Conservation (phyloP, 768 basidiomycete genomes). For the Cystobasidium ongulense region DNA sequence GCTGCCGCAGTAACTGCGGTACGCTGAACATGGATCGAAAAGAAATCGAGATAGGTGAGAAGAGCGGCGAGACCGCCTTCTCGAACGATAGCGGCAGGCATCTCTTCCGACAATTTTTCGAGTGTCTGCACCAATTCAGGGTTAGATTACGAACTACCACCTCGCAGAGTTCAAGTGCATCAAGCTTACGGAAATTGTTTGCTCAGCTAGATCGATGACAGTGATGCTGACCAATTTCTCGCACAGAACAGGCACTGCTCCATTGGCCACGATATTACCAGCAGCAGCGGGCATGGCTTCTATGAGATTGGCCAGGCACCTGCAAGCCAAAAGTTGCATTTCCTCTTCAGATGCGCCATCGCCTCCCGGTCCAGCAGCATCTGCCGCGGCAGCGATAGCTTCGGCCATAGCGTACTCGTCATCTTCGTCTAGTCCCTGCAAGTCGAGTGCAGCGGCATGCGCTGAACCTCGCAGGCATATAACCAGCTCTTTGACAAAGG, state of each 20-base stretch:
- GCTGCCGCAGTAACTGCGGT: constrained; percentile 93
- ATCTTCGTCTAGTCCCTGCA: constrained; percentile 33
- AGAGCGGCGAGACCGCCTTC: constrained; percentile 89
- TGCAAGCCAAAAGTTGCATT: constrained; percentile 87
- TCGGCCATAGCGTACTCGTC: constrained; percentile 40
- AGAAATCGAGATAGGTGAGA: constrained; percentile 94
- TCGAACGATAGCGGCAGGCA: constrained; percentile 86
- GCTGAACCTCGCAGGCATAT: constrained; percentile 55
- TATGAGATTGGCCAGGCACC: constrained; percentile 95
- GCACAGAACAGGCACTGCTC: constrained; percentile 95
- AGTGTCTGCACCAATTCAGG: constrained; percentile 58
- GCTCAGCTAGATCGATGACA: constrained; percentile 95
- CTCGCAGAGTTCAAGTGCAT: no score
- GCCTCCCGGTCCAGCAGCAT: constrained; percentile 49
- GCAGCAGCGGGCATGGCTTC: constrained; percentile 95
- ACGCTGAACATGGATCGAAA: constrained; percentile 92
- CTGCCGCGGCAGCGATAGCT: constrained; percentile 56
- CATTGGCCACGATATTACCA: constrained; percentile 95
- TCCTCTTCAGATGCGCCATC: constrained; percentile 61
- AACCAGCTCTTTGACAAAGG: constrained; percentile 83
- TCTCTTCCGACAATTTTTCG: constrained; percentile 97
- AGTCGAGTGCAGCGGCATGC: background rate
- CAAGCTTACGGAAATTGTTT: constrained; percentile 82
- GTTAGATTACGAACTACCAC: background rate
- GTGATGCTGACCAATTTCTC: constrained; percentile 94